Evolutionary conservation across 202 grass and related monocot species (phyloP).

Genomic region (Schoenoplectus tabernaemontani): DNA sequence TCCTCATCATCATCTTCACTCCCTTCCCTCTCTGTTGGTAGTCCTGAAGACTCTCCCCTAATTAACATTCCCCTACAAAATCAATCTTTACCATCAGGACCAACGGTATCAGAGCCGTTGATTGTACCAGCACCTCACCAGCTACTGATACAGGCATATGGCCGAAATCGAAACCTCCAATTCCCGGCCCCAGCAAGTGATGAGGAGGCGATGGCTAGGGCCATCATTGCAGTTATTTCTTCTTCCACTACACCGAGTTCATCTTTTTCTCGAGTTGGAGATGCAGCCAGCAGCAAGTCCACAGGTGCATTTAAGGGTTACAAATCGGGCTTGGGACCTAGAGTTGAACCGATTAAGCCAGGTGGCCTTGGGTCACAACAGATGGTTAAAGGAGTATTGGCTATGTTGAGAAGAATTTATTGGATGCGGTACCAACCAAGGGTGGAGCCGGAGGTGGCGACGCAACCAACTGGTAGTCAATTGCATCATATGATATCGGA

Average conservation of each 20-base stretch:
- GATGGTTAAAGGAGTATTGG: slow-evolving; percentile 53
- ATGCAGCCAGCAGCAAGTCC: neutral
- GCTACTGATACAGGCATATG: slow-evolving; percentile 15
- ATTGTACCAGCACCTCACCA: neutral
- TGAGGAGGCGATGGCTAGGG: slow-evolving; percentile 27
- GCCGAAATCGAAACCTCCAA: slow-evolving; percentile 15
- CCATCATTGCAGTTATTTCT: slow-evolving; percentile 57
- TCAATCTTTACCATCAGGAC: neutral
- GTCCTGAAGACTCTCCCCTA: slow-evolving; percentile 43
- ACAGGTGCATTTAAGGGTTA: slow-evolving; percentile 59
- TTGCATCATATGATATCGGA: slow-evolving; percentile 88
- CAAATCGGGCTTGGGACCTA: slow-evolving; percentile 31
- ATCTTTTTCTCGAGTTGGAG: neutral
- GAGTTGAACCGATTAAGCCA: neutral
- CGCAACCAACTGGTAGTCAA: slow-evolving; percentile 41
- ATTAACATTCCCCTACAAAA: slow-evolving; percentile 13
- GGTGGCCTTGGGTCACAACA: slow-evolving; percentile 33
- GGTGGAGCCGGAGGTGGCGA: neutral
- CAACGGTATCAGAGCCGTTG: neutral
- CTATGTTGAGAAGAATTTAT: slow-evolving; percentile 31
- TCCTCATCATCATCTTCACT: slow-evolving; percentile 59
- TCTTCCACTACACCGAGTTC: slow-evolving; percentile 24
- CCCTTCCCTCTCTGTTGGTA: slow-evolving; percentile 55
- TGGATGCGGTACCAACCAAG: slow-evolving; percentile 1
- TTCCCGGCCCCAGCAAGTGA: slow-evolving; percentile 18